Evolutionary conservation across 352 stramenopile species (phyloP).

Genomic region (Globisporangium heterothallicum): DNA sequence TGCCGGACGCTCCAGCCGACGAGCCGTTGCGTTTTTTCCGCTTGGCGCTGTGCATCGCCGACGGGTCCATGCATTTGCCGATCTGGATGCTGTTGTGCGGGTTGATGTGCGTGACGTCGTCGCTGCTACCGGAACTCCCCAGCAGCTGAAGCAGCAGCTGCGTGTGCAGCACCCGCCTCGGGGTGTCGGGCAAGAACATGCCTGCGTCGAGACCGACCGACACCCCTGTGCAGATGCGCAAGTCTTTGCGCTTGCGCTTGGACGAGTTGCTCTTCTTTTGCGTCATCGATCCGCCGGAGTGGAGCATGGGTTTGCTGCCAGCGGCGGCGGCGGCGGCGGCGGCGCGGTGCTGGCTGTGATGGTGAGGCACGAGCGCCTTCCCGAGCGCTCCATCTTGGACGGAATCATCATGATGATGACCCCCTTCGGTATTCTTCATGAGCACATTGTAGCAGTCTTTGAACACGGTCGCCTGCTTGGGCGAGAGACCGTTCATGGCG

Average conservation of each 20-base stretch:
- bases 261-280: constrained; percentile 48
- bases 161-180: constrained; percentile 67
- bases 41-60: constrained; percentile 29
- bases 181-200: constrained; percentile 78
- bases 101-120: constrained; percentile 19
- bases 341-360: constrained; percentile 5
- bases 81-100: constrained; percentile 8
- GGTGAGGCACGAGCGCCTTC: constrained; percentile 8
- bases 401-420: constrained; percentile 7
- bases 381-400: constrained; percentile 4
- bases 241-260: constrained; percentile 82
- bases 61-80: background rate
- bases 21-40: constrained; percentile 47
- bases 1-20: constrained; percentile 6
- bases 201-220: constrained; percentile 33
- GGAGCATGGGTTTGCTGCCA: background rate
- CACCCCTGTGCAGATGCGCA: constrained; percentile 66
- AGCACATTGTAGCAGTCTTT: constrained; percentile 75
- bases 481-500: constrained; percentile 40
- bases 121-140: constrained; percentile 25
- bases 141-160: constrained; percentile 77
- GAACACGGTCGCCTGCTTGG: constrained; percentile 60
- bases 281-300: background rate
- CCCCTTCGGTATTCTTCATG: constrained; percentile 48
- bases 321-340: background rate